These are phyloP conservation scores for Baudoinia panamericana DNA, from an alignment of 495 filamentous ascomycete genomes.

Conservation along the genomic window DNA sequence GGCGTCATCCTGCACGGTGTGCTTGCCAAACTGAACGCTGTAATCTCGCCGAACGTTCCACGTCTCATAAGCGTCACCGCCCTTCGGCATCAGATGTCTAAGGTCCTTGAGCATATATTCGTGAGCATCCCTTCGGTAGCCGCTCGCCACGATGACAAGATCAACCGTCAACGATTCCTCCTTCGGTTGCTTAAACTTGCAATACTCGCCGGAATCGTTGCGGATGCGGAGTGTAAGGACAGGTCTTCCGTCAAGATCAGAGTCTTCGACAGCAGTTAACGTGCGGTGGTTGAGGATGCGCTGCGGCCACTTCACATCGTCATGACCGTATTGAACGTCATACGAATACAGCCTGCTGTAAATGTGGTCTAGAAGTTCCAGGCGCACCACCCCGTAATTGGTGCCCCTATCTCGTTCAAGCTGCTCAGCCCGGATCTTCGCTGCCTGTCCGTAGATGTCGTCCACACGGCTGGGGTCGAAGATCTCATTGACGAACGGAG, in stretches of 20 bases:
- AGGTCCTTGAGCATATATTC: slow-evolving; percentile 58
- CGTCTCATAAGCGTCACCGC: slow-evolving; percentile 24
- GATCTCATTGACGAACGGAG: slow-evolving; percentile 91
- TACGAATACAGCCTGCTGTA: slow-evolving; percentile 80
- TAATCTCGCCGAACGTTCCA: slow-evolving; percentile 54
- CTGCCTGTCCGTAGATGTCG: slow-evolving; percentile 49
- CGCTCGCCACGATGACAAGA: slow-evolving; percentile 73
- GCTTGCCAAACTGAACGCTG: slow-evolving; percentile 50
- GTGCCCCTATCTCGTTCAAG: slow-evolving; percentile 58
- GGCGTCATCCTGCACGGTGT: slow-evolving; percentile 46
- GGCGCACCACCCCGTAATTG: slow-evolving; percentile 87
- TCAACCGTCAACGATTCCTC: slow-evolving; percentile 58
- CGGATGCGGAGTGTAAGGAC: slow-evolving; percentile 9
- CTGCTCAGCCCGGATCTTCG: slow-evolving; percentile 46
- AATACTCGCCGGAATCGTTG: slow-evolving; percentile 18
- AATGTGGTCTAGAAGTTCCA: slow-evolving; percentile 73
- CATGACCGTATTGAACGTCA: slow-evolving; percentile 52
- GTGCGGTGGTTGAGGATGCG: slow-evolving; percentile 57
- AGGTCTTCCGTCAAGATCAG: slow-evolving; percentile 20
- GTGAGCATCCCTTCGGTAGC: slow-evolving; percentile 69
- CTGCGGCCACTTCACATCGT: slow-evolving; percentile 65
- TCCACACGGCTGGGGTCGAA: slow-evolving; percentile 82
- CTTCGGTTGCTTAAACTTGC: slow-evolving; percentile 22
- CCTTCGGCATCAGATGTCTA: slow-evolving; percentile 46
- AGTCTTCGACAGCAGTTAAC: slow-evolving; percentile 45